Conservation (phyloP, 371 early-diverging fungal genomes). For the Mortierella sp. region DNA sequence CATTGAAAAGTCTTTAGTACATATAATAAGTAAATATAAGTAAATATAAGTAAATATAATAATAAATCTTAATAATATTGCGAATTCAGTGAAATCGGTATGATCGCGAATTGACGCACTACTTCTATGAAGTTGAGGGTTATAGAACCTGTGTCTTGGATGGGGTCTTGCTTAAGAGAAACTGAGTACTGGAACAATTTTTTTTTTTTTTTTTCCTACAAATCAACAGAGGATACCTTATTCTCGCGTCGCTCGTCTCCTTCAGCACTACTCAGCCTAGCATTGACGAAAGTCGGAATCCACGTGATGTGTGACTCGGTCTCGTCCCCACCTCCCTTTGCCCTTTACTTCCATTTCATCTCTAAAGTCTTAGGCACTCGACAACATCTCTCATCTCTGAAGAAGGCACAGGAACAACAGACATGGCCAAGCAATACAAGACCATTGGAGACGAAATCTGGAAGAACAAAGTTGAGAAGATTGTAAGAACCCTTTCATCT, state of each 20-base stretch:
- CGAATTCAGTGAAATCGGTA: too few relatives aligned
- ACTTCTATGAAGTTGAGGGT: too few relatives aligned
- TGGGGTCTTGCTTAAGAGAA: too few relatives aligned
- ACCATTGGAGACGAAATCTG: constrained; percentile 93
- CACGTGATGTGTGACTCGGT: background rate
- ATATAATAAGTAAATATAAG: too few relatives aligned
- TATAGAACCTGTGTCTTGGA: too few relatives aligned
- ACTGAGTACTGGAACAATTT: too few relatives aligned
- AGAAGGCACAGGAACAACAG: background rate
- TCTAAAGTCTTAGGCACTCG: background rate
- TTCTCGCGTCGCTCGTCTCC: background rate
- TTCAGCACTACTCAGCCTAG: too few relatives aligned
- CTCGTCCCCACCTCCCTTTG: background rate
- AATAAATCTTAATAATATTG: too few relatives aligned
- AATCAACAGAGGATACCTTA: too few relatives aligned
- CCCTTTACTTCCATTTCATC: background rate
- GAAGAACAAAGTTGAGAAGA: constrained; percentile 94
- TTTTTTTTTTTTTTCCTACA: background rate
- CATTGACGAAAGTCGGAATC: background rate
- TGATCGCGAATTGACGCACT: too few relatives aligned
- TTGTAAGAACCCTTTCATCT: constrained; percentile 69
- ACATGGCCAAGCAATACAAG: constrained; percentile 78
- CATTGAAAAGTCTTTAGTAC: too few relatives aligned
- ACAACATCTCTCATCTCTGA: constrained; percentile 1
- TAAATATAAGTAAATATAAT: too few relatives aligned